phyloP scores from a whole-genome alignment of 441 rosid genomes.

The California macrophylla region DNA sequence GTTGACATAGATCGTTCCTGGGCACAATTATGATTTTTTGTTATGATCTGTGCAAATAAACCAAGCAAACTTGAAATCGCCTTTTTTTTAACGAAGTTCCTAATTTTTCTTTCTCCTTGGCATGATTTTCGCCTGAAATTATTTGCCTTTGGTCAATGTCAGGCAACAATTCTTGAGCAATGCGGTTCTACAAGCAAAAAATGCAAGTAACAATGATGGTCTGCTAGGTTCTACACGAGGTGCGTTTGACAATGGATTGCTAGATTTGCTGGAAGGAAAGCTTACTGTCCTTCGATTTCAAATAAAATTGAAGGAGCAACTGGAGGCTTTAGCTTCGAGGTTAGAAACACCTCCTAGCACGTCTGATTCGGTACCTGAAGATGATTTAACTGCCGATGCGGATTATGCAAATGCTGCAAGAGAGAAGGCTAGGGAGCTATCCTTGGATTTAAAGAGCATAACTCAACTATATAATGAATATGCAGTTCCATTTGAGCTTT shows the following conservation, averaged over 20 bases:
- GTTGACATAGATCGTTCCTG: not conserved
- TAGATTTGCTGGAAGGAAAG: slow-evolving; percentile 94
- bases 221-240: slow-evolving; percentile 36
- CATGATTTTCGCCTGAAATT: slow-evolving; percentile 15
- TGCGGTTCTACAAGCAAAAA: slow-evolving; percentile 93
- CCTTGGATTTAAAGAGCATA: slow-evolving; percentile 78
- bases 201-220: slow-evolving; percentile 60
- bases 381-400: slow-evolving; percentile 30
- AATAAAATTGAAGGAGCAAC: slow-evolving; percentile 72
- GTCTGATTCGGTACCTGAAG: slow-evolving; percentile 43
- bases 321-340: slow-evolving; percentile 59
- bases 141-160: slow-evolving; percentile 27
- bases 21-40: not conserved
- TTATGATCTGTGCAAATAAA: not conserved
- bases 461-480: slow-evolving; percentile 89
- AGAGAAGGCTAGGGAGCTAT: slow-evolving; percentile 81
- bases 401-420: slow-evolving; percentile 44
- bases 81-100: too few relatives aligned
- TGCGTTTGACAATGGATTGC: slow-evolving; percentile 61
- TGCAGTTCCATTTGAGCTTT: slow-evolving; percentile 90
- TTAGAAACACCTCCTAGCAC: slow-evolving; percentile 38
- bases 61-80: not conserved
- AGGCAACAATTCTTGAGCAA: slow-evolving; percentile 85
- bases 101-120: not conserved
- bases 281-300: slow-evolving; percentile 86